Conservation (phyloP, 2,329 filamentous ascomycete species). For the Trichoderma aggressivum region DNA sequence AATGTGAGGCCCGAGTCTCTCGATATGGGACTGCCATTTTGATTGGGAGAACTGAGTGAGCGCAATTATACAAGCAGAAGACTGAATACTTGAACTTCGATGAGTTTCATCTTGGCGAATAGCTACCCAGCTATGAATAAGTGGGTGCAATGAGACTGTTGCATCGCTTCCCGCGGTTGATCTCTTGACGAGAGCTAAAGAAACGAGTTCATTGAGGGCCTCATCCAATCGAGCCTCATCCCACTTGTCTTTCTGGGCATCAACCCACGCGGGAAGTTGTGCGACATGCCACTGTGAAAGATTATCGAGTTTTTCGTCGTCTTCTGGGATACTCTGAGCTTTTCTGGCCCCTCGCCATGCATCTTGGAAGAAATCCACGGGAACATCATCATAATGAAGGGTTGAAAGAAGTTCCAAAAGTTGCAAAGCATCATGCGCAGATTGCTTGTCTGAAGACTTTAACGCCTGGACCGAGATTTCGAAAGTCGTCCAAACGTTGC, state of each 20-base stretch:
- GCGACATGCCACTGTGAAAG: constrained; percentile 1
- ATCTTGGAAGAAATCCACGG: constrained; percentile 1
- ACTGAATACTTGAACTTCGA: background rate
- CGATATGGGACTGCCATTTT: constrained; percentile 1
- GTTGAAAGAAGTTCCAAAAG: constrained; percentile 2
- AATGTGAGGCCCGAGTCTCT: constrained; percentile 3
- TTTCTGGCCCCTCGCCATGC: background rate
- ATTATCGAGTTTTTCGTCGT: background rate
- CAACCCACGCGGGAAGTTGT: background rate
- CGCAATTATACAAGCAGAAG: background rate
- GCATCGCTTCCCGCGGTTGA: background rate
- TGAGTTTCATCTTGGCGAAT: background rate
- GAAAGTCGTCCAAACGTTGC: constrained; percentile 12
- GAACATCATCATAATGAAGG: constrained; percentile 9
- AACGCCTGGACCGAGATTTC: background rate
- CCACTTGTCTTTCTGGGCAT: background rate
- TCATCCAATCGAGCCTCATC: background rate
- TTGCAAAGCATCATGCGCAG: background rate
- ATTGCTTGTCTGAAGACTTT: background rate
- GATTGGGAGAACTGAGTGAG: background rate
- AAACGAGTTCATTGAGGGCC: background rate
- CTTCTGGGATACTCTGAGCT: background rate
- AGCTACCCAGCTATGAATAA: constrained; percentile 5
- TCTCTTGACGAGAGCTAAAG: constrained; percentile 1
- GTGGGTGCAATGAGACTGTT: constrained; percentile 4